Conservation (phyloP, 768 basidiomycete species). For the Russula olivacea region DNA sequence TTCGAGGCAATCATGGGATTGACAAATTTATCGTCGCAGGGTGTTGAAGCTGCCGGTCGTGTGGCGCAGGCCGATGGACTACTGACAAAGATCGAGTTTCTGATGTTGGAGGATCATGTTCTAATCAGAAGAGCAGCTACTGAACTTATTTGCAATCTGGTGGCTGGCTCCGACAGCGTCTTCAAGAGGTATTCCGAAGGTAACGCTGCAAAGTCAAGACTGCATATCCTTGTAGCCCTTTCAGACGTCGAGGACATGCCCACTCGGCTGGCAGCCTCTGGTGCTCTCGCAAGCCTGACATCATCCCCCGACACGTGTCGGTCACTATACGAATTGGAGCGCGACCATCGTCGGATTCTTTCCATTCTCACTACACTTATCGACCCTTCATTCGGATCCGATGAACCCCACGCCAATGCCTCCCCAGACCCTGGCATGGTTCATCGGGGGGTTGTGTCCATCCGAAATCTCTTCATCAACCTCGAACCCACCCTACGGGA, state of each 20-base stretch:
- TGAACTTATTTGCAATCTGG: slow-evolving; percentile 89
- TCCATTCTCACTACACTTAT: slow-evolving; percentile 61
- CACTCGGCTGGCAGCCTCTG: slow-evolving; percentile 86
- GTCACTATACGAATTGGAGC: slow-evolving; percentile 57
- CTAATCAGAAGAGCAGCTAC: slow-evolving; percentile 82
- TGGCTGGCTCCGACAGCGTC: slow-evolving; percentile 66
- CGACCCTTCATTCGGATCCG: slow-evolving; percentile 46
- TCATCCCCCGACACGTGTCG: slow-evolving; percentile 53
- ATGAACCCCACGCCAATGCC: slow-evolving; percentile 33
- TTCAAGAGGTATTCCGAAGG: slow-evolving; percentile 62
- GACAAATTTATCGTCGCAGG: slow-evolving; percentile 86
- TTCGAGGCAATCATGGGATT: slow-evolving; percentile 96
- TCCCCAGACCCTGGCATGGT: slow-evolving; percentile 54
- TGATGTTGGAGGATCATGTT: slow-evolving; percentile 76
- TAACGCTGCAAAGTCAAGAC: slow-evolving; percentile 49
- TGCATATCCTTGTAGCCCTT: slow-evolving; percentile 79
- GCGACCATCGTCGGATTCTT: slow-evolving; percentile 58
- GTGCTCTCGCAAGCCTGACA: slow-evolving; percentile 79
- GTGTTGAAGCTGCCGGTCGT: slow-evolving; percentile 55
- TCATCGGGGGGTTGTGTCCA: slow-evolving; percentile 74
- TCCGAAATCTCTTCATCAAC: slow-evolving; percentile 54
- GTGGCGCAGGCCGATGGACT: slow-evolving; percentile 59
- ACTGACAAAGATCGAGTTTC: slow-evolving; percentile 58
- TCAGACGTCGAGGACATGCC: slow-evolving; percentile 80
- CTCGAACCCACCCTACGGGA: slow-evolving; percentile 37